These are phyloP conservation scores for Phytophthora quininea DNA, from an alignment of 352 stramenopile genomes.

Conservation along the genomic window DNA sequence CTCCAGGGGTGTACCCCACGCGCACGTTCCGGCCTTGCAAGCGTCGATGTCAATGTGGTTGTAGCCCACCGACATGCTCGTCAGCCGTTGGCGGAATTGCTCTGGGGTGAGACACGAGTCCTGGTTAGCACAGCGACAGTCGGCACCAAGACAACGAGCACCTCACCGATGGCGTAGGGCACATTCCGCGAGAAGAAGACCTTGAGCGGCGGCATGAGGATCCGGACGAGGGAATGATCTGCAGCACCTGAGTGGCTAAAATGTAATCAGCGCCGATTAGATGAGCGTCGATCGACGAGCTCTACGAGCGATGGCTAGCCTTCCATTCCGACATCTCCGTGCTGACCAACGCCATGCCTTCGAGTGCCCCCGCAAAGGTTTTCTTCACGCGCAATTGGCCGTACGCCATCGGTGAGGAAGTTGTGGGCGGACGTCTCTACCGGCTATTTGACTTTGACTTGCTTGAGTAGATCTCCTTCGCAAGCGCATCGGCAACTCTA, in stretches of 20 bases:
- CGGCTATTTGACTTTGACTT: background rate
- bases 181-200: constrained; percentile 80
- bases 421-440: background rate
- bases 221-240: constrained; percentile 27
- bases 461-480: constrained; percentile 19
- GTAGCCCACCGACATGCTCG: constrained; percentile 84
- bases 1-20: constrained; percentile 86
- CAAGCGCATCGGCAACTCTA: constrained; percentile 16
- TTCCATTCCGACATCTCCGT: constrained; percentile 2
- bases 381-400: constrained; percentile 75
- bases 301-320: background rate
- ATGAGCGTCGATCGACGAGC: constrained; percentile 1
- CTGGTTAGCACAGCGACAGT: background rate
- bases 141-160: background rate
- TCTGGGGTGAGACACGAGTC: constrained; percentile 1
- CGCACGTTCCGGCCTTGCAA: constrained; percentile 69
- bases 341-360: constrained; percentile 15
- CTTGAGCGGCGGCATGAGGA: constrained; percentile 34
- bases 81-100: constrained; percentile 46
- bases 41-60: constrained; percentile 90
- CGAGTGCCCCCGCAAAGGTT: constrained; percentile 36
- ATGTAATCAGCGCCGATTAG: background rate
- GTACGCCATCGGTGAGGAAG: constrained; percentile 55
- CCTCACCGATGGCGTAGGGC: constrained; percentile 66
- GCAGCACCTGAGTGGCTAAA: constrained; percentile 9